Percentiles rank a stretch among this genome's conserved stretches.
Evolutionary conservation across 441 rosid species (phyloP).

Genomic region (Euphorbia celastroides): DNA sequence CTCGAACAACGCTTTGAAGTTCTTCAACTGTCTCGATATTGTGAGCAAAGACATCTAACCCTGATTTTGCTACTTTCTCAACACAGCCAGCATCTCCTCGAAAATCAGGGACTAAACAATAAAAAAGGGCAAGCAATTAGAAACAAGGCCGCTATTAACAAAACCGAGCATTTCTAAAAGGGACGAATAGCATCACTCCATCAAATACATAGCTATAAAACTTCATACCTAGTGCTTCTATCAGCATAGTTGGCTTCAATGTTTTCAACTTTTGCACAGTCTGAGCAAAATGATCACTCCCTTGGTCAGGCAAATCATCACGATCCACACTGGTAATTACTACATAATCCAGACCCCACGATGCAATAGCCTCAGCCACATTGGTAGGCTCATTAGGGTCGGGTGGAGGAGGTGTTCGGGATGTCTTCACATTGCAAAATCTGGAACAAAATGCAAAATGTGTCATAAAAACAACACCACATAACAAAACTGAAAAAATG

Average conservation of each 20-base stretch:
- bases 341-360: slow-evolving; percentile 97
- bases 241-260: slow-evolving; percentile 78
- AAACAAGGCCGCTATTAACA: too few species aligned
- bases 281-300: slow-evolving; percentile 80
- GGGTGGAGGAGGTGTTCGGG: slow-evolving; percentile 92
- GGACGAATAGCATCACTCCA: too few species aligned
- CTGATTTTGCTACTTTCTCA: slow-evolving; percentile 83
- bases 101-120: too few species aligned
- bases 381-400: slow-evolving; percentile 9
- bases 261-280: slow-evolving; percentile 70
- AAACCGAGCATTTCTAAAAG: too few species aligned
- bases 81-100: slow-evolving; percentile 65
- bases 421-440: slow-evolving; percentile 95
- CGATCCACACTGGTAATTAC: slow-evolving; percentile 97
- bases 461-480: background rate
- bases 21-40: slow-evolving; percentile 98
- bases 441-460: slow-evolving; percentile 25
- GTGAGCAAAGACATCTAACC: slow-evolving; percentile 90
- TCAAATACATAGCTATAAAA: too few species aligned
- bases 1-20: slow-evolving; percentile 82
- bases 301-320: slow-evolving; percentile 92
- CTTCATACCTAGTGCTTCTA: slow-evolving; percentile 83
- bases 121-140: too few species aligned
- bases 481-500: background rate
- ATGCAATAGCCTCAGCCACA: slow-evolving; percentile 57